A percentile compares a stretch with the other conserved stretches of the same genome.
Conservation (phyloP, 1,284 basidiomycete genomes). For the Leucoagaricus sp. region DNA sequence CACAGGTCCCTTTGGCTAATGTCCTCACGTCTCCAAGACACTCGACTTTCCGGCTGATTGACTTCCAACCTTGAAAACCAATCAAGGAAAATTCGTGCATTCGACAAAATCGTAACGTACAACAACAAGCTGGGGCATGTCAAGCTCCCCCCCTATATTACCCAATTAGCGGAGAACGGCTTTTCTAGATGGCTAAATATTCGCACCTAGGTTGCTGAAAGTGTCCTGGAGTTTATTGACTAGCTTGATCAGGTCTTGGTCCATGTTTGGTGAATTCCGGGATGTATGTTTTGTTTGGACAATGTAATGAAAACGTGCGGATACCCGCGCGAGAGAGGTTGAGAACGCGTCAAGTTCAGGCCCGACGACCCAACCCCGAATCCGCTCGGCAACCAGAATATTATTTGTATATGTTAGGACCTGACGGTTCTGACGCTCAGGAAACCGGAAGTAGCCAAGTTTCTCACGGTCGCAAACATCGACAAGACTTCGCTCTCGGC, state of each 20-base stretch:
- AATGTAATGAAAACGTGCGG: conserved; percentile 14
- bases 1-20: conserved; percentile 2
- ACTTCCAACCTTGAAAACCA: conserved; percentile 67
- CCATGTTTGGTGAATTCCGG: conserved; percentile 50
- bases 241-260: conserved; percentile 91
- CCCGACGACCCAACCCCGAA: conserved; percentile 8
- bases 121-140: conserved; percentile 84
- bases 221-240: conserved; percentile 96
- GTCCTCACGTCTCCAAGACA: conserved; percentile 79
- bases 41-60: conserved; percentile 87
- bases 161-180: conserved; percentile 20
- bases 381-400: conserved; percentile 16
- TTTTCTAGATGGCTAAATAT: conserved; percentile 15
- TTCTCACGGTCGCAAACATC: no score
- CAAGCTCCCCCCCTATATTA: conserved; percentile 73
- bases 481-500: no score
- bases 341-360: conserved; percentile 16
- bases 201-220: conserved; percentile 77
- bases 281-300: neutral
- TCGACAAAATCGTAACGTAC: conserved; percentile 43
- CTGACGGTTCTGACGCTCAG: conserved; percentile 8
- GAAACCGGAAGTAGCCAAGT: neutral
- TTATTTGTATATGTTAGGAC: conserved; percentile 21
- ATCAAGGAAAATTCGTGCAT: conserved; percentile 9
- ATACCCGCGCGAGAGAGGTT: conserved; percentile 12